Base-by-base conservation (phyloP, 768 basidiomycete species). In the Termitomyces titanicus region DNA sequence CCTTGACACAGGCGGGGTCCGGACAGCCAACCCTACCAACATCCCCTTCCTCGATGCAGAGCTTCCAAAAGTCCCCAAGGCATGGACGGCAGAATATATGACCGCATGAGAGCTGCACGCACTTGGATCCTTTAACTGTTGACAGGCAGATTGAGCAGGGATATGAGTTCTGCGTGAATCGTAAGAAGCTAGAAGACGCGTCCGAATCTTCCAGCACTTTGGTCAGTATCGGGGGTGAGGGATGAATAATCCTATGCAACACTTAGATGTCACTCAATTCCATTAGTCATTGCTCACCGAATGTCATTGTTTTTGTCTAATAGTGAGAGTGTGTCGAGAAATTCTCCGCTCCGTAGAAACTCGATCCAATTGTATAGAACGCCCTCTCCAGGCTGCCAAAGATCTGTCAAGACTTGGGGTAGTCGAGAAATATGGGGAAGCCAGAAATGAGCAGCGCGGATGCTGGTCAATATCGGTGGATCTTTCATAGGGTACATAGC, bases 51-150 rank as follows among this genome's bases (percentile, higher is more conserved):
- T 71, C 73, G 51, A 97, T 88, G 60, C 86, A 88, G 47, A 93
- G 66, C 42, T 79, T 77, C 93, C 93, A 97, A 66, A 89, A 94
- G 49, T 88, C 86, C 50, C 77, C 76, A 25, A 96, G 68, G 65
- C 94, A 96, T 8, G 79, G 68, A n/a, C 83, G 81, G 66, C 94
- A 96, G 67, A 94, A 95, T 12, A 94, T 79, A 67, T 95, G 94
- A 1, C 70, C 69, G 64, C 93, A 95, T 2, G 73, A 65, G 47
- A 95, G 74, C 58, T 81, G 77, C 15, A 94, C 63, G 66, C 92
- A 94, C 60, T 82, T 81, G 13, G 81, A 77, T 42, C 94, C 94
- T 65, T 92, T 94, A 55, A 83, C 71, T 13, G 81, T 79, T 34
- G 80, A 78, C 4, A 95, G 70, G 67, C 94, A 96, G 47, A 96